Evolutionary conservation across 371 early-diverging fungal genomes (phyloP).

Genomic region (Catenaria anguillulae): DNA sequence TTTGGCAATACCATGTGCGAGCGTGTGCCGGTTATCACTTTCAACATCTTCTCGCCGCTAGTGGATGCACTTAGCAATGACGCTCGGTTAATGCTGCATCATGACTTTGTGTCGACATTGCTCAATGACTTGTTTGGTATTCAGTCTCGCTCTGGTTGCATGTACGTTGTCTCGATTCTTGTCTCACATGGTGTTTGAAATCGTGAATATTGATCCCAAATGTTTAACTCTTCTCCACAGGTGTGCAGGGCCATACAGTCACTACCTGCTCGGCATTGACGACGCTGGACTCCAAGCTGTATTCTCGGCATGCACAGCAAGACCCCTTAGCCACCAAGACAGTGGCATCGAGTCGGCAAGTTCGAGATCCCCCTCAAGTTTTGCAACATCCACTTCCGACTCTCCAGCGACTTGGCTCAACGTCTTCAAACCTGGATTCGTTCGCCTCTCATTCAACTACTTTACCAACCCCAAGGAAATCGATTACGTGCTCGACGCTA

Average conservation of each 20-base stretch:
- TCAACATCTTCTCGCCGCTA: not conserved
- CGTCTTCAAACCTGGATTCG: constrained; percentile 4
- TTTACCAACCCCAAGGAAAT: constrained; percentile 5
- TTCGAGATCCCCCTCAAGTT: too few relatives aligned
- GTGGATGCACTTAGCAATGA: not conserved
- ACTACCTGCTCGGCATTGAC: too few relatives aligned
- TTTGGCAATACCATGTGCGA: not conserved
- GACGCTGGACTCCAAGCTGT: too few relatives aligned
- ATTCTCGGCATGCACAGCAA: too few relatives aligned
- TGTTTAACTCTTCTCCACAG: not conserved
- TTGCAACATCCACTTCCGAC: too few relatives aligned
- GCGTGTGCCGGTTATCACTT: constrained; percentile 7
- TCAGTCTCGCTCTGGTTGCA: constrained; percentile 10
- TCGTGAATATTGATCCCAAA: not conserved
- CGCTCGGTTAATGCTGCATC: constrained; percentile 5
- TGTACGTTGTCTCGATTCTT: constrained; percentile 6
- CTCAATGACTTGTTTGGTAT: constrained; percentile 14
- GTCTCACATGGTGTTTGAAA: too few relatives aligned
- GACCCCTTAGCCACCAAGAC: too few relatives aligned
- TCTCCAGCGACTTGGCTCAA: too few relatives aligned
- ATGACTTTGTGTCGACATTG: constrained; percentile 10
- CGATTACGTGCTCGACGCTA: constrained; percentile 8
- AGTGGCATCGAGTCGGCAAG: too few relatives aligned
- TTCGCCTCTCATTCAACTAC: constrained; percentile 9
- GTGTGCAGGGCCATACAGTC: too few relatives aligned